A percentile compares a stretch with the other conserved stretches of the same genome.
These are phyloP conservation scores for Calocybe gangraenosa DNA, from an alignment of 768 basidiomycete genomes.

Conservation along the genomic window DNA sequence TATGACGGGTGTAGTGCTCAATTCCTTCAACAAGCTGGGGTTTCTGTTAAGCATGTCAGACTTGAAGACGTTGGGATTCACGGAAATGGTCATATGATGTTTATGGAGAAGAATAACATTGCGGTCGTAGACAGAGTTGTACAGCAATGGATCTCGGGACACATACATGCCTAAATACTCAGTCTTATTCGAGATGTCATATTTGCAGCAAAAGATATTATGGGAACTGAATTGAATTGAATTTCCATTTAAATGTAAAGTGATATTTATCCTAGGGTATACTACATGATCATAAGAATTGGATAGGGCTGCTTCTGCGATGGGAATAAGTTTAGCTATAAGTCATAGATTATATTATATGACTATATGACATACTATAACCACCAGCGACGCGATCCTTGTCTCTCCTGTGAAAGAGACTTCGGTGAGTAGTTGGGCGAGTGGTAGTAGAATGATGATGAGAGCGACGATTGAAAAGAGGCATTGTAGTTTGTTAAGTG, in stretches of 20 bases:
- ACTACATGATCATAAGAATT: no score
- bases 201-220: no score
- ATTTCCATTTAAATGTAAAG: no score
- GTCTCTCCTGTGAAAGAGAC: slow-evolving; percentile 33
- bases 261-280: no score
- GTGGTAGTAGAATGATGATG: slow-evolving; percentile 2
- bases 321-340: slow-evolving; percentile 1
- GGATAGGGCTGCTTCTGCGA: slow-evolving; percentile 40
- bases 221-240: no score
- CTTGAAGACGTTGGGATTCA: slow-evolving; percentile 40
- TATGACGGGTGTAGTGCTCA: slow-evolving; percentile 43
- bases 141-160: slow-evolving; percentile 31
- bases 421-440: slow-evolving; percentile 1
- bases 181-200: no score
- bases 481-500: slow-evolving; percentile 9
- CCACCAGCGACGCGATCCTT: slow-evolving; percentile 44
- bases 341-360: neutral
- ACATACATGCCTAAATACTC: slow-evolving; percentile 8
- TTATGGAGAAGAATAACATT: slow-evolving; percentile 47
- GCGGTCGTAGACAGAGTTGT: slow-evolving; percentile 38
- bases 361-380: slow-evolving; percentile 32
- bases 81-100: slow-evolving; percentile 56
- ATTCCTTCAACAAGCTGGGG: slow-evolving; percentile 41
- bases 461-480: slow-evolving; percentile 17
- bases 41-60: slow-evolving; percentile 35